phyloP scores from a whole-genome alignment of 805 yeast genomes.

The Metschnikowia similis region DNA sequence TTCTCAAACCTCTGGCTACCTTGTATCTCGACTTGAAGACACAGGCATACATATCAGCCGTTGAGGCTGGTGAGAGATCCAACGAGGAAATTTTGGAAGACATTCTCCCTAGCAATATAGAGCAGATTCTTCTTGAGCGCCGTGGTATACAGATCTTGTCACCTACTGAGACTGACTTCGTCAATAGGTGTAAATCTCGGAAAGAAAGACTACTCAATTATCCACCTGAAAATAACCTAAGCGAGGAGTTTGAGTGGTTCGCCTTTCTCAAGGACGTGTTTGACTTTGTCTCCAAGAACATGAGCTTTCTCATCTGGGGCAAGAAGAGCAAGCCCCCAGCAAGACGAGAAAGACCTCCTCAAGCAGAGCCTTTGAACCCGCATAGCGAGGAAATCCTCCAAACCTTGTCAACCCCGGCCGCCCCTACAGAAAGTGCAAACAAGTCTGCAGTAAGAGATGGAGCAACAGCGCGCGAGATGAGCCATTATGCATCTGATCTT shows the following conservation, averaged over 20 bases:
- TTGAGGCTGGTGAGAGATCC: slow-evolving; percentile 60
- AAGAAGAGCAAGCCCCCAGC: slow-evolving; percentile 32
- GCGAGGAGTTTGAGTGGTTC: slow-evolving; percentile 81
- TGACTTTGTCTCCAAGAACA: slow-evolving; percentile 72
- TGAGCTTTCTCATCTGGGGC: slow-evolving; percentile 72
- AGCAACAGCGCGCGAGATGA: slow-evolving; percentile 18
- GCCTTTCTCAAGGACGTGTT: slow-evolving; percentile 73
- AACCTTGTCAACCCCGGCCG: neutral
- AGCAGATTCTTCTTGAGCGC: slow-evolving; percentile 40
- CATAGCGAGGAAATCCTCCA: slow-evolving; percentile 17
- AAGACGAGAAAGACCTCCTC: slow-evolving; percentile 3
- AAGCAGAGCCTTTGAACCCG: slow-evolving; percentile 7
- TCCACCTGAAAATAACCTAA: slow-evolving; percentile 47
- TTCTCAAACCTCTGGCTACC: slow-evolving; percentile 76
- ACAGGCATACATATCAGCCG: slow-evolving; percentile 88
- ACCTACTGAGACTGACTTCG: slow-evolving; percentile 77
- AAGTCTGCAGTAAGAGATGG: neutral
- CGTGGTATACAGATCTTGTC: slow-evolving; percentile 44
- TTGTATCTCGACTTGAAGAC: slow-evolving; percentile 85
- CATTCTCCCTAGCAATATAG: slow-evolving; percentile 66
- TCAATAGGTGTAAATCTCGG: slow-evolving; percentile 68
- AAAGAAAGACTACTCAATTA: slow-evolving; percentile 53
- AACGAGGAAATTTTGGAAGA: slow-evolving; percentile 66
- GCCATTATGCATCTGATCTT: slow-evolving; percentile 28
- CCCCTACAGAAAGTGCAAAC: neutral